These are phyloP conservation scores for Tilletiaria anomala DNA, from an alignment of 1,284 basidiomycete species.

Conservation along the genomic window DNA sequence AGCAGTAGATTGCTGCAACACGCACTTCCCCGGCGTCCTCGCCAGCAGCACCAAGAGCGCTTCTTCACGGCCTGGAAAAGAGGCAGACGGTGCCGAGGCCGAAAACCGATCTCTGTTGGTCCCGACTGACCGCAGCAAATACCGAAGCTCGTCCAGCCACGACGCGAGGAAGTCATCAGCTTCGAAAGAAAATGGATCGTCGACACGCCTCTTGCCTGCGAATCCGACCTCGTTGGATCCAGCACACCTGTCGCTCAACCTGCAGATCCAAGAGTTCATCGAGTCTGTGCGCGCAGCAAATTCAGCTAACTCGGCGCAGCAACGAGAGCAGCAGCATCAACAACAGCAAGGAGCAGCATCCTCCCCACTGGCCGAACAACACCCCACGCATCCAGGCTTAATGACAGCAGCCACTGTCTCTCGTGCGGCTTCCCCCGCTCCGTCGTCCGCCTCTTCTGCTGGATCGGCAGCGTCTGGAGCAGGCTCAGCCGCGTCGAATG, in stretches of 20 bases:
- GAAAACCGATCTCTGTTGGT: too few species aligned
- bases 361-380: too few species aligned
- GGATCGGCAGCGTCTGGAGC: too few species aligned
- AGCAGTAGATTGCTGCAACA: slow-evolving; percentile 53
- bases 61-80: neutral
- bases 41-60: neutral
- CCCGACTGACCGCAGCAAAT: neutral
- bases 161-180: neutral
- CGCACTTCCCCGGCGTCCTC: slow-evolving; percentile 34
- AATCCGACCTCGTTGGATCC: slow-evolving; percentile 47
- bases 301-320: neutral
- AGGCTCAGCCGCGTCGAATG: slow-evolving; percentile 8
- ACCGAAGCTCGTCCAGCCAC: neutral
- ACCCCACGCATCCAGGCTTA: neutral
- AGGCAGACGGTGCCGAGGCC: neutral
- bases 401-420: slow-evolving; percentile 9
- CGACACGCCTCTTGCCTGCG: slow-evolving; percentile 16
- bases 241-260: slow-evolving; percentile 58
- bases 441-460: slow-evolving; percentile 6
- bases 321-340: neutral
- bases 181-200: too few species aligned
- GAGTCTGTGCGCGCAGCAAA: slow-evolving; percentile 55
- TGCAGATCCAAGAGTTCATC: slow-evolving; percentile 67
- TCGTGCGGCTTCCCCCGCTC: slow-evolving; percentile 20
- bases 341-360: neutral